Evolutionary conservation across 805 yeast species (phyloP).

Genomic region (Saccharomycopsis sp.): DNA sequence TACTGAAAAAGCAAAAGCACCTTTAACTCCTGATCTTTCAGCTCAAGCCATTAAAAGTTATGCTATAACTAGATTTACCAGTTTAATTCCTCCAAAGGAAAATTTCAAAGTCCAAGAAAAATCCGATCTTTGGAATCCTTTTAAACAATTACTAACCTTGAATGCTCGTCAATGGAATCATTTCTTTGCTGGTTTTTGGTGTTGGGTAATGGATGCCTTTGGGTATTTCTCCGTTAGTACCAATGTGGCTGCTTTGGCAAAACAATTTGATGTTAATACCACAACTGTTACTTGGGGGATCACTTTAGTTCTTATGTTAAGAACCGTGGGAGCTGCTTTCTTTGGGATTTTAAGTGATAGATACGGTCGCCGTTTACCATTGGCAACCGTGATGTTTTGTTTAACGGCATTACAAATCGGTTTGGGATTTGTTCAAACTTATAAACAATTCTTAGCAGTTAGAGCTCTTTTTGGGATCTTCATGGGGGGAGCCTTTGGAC

Average conservation of each 20-base stretch:
- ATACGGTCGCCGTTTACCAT: slow-evolving; percentile 53
- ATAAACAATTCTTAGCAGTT: slow-evolving; percentile 47
- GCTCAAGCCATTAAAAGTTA: not conserved
- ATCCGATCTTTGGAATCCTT: slow-evolving; percentile 9
- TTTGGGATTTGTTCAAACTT: slow-evolving; percentile 50
- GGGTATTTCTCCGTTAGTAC: slow-evolving; percentile 59
- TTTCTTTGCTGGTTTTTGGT: slow-evolving; percentile 47
- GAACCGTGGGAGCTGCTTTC: slow-evolving; percentile 55
- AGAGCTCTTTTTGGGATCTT: slow-evolving; percentile 51
- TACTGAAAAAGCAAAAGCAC: not conserved
- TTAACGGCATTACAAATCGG: slow-evolving; percentile 50
- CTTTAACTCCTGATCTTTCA: not conserved
- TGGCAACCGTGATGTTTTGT: slow-evolving; percentile 33
- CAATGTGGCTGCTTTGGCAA: slow-evolving; percentile 41
- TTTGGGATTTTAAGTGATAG: slow-evolving; percentile 52
- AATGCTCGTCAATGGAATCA: slow-evolving; percentile 41
- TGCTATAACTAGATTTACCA: slow-evolving; percentile 9
- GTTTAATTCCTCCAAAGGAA: not conserved
- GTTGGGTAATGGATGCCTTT: slow-evolving; percentile 67
- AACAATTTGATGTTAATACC: slow-evolving; percentile 32
- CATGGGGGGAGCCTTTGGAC: slow-evolving; percentile 54
- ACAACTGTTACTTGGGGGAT: slow-evolving; percentile 61
- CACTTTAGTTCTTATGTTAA: slow-evolving; percentile 56
- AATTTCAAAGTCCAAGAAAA: not conserved
- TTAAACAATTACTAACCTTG: slow-evolving; percentile 30